Evolutionary conservation across 495 filamentous ascomycete genomes (phyloP), one percentile per base, ranked within the genome.

Genomic region (Cudoniella acicularis): DNA sequence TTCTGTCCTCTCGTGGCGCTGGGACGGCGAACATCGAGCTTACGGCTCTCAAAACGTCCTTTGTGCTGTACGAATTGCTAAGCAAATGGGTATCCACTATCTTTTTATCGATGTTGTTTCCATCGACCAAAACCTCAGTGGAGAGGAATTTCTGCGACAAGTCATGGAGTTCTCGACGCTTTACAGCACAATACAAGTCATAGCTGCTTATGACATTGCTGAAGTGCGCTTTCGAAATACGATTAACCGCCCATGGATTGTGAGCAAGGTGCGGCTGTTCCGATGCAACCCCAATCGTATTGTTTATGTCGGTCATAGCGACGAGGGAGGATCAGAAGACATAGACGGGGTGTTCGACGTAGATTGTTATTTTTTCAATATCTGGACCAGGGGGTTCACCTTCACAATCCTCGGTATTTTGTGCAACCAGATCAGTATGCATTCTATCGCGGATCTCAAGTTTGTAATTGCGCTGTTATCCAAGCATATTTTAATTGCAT

Each of bases 31-130:
- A 9, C 36, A 41, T n/a, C 9, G n/a, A 41, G 36, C 9, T 41
- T n/a, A n/a, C 9, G 36, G 36, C n/a, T 41, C 17, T 11, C 8
- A 20, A 20, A 20, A 24, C 17, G 18, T 24, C 18, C 11, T 49
- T 9, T 9, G 47, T 9, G 17, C 22, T 18, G 22, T 24, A 9
- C 9, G 8, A 20, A 9, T 9, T 49, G 17, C 17, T 9, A 49
- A 20, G 47, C 47, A 20, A 11, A 11, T 49, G 9, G 36, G 36
- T 9, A 41, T 41, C n/a, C 48, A 26, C 16, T 54, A 54, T 23
- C 22, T 54, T 13, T 54, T 54, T 26, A 36, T 54, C 22, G 51
- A 54, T 21, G 51, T 36, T 21, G 25, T 54, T 21, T 54, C 51
- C 23, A 43, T 54, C 17, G 51, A 36, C 22, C 51, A 54, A 41